Conservation (phyloP, 2,329 filamentous ascomycete species). For the Aspergillus sp. region DNA sequence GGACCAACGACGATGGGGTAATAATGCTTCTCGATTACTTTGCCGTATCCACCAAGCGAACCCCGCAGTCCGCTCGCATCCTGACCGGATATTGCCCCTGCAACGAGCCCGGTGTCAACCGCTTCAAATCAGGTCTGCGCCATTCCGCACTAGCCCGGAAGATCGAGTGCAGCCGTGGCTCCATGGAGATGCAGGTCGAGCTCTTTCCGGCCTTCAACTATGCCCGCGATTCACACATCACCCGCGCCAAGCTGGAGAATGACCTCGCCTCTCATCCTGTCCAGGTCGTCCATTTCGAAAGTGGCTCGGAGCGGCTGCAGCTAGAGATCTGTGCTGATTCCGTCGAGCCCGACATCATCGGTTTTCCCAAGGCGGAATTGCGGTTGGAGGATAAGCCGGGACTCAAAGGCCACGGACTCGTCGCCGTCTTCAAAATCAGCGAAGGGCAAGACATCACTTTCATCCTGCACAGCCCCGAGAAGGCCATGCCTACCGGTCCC, state of each 20-base stretch:
- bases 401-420: constrained; percentile 55
- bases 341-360: constrained; percentile 41
- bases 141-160: constrained; percentile 52
- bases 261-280: constrained; percentile 36
- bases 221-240: constrained; percentile 51
- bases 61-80: constrained; percentile 25
- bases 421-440: constrained; percentile 50
- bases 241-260: constrained; percentile 25
- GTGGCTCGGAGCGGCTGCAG: constrained; percentile 52
- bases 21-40: constrained; percentile 69
- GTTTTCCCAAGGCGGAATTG: constrained; percentile 47
- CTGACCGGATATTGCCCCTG: constrained; percentile 29
- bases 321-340: constrained; percentile 60
- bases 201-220: constrained; percentile 68
- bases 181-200: constrained; percentile 58
- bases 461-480: constrained; percentile 55
- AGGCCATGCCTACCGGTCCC: constrained; percentile 48
- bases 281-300: constrained; percentile 57
- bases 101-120: constrained; percentile 36
- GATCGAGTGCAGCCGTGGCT: constrained; percentile 63
- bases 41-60: constrained; percentile 56
- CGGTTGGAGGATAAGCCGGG: constrained; percentile 44
- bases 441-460: constrained; percentile 65
- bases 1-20: constrained; percentile 66
- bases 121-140: constrained; percentile 41